Percentiles rank a stretch among this genome's conserved stretches.
phyloP scores from a whole-genome alignment of 148 eudicot genomes.

The Diospyros kaki region DNA sequence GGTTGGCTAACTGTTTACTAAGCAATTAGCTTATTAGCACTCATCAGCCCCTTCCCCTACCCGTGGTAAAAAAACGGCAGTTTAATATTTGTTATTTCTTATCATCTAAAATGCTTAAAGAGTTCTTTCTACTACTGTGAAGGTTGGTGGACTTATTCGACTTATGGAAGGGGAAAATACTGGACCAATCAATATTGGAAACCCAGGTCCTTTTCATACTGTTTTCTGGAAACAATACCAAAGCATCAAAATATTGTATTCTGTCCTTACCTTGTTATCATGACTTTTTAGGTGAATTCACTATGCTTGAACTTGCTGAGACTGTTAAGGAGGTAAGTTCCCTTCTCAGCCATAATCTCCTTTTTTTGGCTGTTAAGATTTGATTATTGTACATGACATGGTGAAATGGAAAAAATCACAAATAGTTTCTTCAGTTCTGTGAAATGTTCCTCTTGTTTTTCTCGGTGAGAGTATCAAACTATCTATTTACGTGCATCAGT shows the following conservation, averaged over 20 bases:
- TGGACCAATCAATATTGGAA: constrained; percentile 94
- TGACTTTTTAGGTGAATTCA: constrained; percentile 74
- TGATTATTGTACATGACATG: not conserved
- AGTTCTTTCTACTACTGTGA: constrained; percentile 5
- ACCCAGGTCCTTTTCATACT: constrained; percentile 50
- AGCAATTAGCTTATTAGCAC: no score
- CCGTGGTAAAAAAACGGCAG: no score
- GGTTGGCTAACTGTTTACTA: no score
- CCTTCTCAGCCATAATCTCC: not conserved
- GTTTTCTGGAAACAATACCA: not conserved
- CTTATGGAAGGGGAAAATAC: constrained; percentile 95
- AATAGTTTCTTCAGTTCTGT: not conserved
- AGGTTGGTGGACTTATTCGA: constrained; percentile 96
- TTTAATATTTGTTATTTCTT: not conserved
- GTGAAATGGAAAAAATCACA: not conserved
- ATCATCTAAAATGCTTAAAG: not conserved
- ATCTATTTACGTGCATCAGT: no score
- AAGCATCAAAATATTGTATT: not conserved
- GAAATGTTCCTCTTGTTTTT: not conserved
- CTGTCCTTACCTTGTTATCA: not conserved
- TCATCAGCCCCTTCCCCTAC: no score
- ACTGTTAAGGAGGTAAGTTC: constrained; percentile 86
- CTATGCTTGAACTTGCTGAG: constrained; percentile 97
- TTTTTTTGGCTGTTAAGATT: not conserved
- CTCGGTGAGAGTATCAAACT: no score